Evolutionary conservation across 176 grass and related monocot species (phyloP), one percentile per base, ranked within the genome.

Genomic region (Oryza brachyantha): DNA sequence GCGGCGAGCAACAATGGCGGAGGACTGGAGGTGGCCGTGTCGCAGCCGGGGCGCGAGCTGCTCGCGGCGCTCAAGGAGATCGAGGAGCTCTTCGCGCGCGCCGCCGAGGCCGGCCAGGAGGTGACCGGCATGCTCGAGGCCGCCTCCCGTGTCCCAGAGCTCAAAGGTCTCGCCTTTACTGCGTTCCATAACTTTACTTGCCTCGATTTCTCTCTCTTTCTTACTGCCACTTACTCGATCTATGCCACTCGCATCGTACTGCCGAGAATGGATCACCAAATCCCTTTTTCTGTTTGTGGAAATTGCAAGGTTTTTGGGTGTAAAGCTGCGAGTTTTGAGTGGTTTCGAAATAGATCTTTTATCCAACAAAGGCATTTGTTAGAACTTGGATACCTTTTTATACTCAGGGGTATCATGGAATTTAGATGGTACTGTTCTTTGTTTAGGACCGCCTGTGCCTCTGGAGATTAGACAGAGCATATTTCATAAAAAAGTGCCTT

Each of bases 51-150:
- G 13, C 76, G 90, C 68, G 96, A 98, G 73, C 77, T 98, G 22
- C 92, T 98, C 10, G 74, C 87, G 43, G 96, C 96, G 37, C 87
- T 98, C 4, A 94, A 87, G 61, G 87, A 90, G 61, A 92, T 93
- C 37, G 90, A 92, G 62, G 96, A 94, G 46, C 86, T 92, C 81
- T 94, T 98, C 88, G 70, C 81, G 3, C 81, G 90, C 38, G 92
- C 90, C 24, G 83, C 85, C 54, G 85, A 93, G 78, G 91, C 92
- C 19, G 83, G 88, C 0, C 94, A 95, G 86, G 96, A 98, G 68
- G 84, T 98, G 3, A 84, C 92, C 35, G 77, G 81, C 55, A 98
- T 98, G 96, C 92, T 98, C 3, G 96, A 98, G 76, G 92, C 88
- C 5, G 78, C 76, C 42, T 74, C 88, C 31, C 87, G 83, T 60